Percentiles rank a stretch among this genome's conserved stretches.
phyloP scores from a whole-genome alignment of 768 basidiomycete genomes.

The Leccinum broughii region DNA sequence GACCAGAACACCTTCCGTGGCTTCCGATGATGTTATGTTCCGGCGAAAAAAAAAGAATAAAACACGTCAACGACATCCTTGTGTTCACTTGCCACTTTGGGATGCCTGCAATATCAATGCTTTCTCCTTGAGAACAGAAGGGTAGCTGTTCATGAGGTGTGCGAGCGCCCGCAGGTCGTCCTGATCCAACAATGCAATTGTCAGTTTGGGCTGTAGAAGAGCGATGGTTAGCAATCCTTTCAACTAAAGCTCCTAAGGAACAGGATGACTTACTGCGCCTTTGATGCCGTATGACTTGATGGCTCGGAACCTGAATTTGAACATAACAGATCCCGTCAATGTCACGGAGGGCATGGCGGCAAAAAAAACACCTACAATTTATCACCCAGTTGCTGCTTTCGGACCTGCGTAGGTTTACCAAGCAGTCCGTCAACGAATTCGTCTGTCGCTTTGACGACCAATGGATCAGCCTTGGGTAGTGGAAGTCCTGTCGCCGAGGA shows the following conservation, averaged over 20 bases:
- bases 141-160: slow-evolving; percentile 87
- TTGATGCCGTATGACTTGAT: slow-evolving; percentile 83
- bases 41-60: not conserved
- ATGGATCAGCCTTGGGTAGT: slow-evolving; percentile 67
- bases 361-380: slow-evolving; percentile 53
- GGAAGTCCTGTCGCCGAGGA: slow-evolving; percentile 50
- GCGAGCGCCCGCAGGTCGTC: slow-evolving; percentile 84
- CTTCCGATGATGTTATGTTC: slow-evolving; percentile 7
- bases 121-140: slow-evolving; percentile 80
- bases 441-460: slow-evolving; percentile 68
- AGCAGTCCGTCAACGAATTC: slow-evolving; percentile 66
- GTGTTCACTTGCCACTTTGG: slow-evolving; percentile 28
- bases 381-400: slow-evolving; percentile 82
- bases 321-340: slow-evolving; percentile 16
- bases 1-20: not conserved
- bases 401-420: slow-evolving; percentile 53
- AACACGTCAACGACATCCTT: not conserved
- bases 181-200: slow-evolving; percentile 78
- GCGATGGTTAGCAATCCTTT: slow-evolving; percentile 3
- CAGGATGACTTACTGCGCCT: slow-evolving; percentile 55
- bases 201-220: slow-evolving; percentile 68
- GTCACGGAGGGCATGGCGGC: slow-evolving; percentile 12
- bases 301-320: slow-evolving; percentile 47
- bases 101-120: slow-evolving; percentile 37
- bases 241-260: not conserved